These are phyloP conservation scores for Fistulinella prunicolor DNA, from an alignment of 768 basidiomycete species.

Conservation along the genomic window DNA sequence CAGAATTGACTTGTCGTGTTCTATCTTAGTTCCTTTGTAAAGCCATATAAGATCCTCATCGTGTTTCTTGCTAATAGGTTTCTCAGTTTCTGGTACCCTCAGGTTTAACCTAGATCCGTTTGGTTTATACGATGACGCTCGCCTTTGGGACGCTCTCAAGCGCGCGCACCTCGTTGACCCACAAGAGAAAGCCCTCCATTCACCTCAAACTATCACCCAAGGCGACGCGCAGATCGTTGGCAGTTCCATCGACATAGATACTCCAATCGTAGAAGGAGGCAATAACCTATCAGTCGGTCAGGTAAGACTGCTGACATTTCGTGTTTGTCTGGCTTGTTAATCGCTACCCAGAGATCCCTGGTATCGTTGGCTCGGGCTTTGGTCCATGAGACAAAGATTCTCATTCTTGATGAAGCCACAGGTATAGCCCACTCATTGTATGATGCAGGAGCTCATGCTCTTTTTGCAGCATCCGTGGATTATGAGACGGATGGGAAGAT, in stretches of 20 bases:
- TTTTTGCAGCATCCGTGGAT: slow-evolving; percentile 72
- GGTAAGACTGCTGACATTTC: background rate
- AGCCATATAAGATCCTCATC: slow-evolving; percentile 4
- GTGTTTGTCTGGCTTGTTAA: background rate
- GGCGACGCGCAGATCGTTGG: slow-evolving; percentile 40
- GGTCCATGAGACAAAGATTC: slow-evolving; percentile 80
- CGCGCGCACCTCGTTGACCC: slow-evolving; percentile 78
- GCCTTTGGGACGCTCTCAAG: slow-evolving; percentile 84
- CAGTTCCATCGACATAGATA: slow-evolving; percentile 77
- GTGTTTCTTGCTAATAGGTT: slow-evolving; percentile 9
- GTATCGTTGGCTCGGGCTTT: slow-evolving; percentile 87
- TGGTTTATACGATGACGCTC: slow-evolving; percentile 71
- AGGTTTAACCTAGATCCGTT: slow-evolving; percentile 91
- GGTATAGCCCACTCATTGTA: slow-evolving; percentile 33
- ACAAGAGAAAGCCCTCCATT: slow-evolving; percentile 21
- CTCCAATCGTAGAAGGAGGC: slow-evolving; percentile 83
- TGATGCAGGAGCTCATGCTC: background rate
- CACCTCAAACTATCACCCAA: slow-evolving; percentile 33
- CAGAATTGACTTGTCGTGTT: background rate
- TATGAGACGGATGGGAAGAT: slow-evolving; percentile 90
- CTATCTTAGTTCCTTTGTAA: slow-evolving; percentile 39
- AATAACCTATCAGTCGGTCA: slow-evolving; percentile 73
- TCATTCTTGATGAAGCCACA: slow-evolving; percentile 90
- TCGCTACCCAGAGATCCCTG: slow-evolving; percentile 66
- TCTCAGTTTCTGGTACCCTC: slow-evolving; percentile 70